Evolutionary conservation across 768 basidiomycete species (phyloP).

Genomic region (Xerocomellus chrysenteron): DNA sequence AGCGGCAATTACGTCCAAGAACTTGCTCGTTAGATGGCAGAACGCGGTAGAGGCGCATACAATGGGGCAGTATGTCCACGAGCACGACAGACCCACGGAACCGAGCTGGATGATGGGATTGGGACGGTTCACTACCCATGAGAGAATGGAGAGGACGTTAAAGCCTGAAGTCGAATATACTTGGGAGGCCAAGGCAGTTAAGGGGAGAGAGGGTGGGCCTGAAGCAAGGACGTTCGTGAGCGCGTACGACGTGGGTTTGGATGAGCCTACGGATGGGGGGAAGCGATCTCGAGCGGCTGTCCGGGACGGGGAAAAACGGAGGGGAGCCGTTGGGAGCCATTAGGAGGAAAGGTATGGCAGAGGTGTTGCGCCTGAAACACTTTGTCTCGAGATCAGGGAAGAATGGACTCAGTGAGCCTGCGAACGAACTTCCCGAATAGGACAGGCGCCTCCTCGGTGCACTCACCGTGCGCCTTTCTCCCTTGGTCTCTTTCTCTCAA

Average conservation of each 20-base stretch:
- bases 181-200: slow-evolving; percentile 40
- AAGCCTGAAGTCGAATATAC: slow-evolving; percentile 92
- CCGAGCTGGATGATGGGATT: slow-evolving; percentile 78
- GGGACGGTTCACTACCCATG: slow-evolving; percentile 70
- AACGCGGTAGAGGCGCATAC: slow-evolving; percentile 91
- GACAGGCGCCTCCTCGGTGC: too few relatives aligned
- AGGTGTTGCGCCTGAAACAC: background rate
- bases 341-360: background rate
- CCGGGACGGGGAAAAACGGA: background rate
- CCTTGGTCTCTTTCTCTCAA: too few relatives aligned
- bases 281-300: slow-evolving; percentile 7
- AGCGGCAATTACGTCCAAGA: slow-evolving; percentile 87
- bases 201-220: background rate
- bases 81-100: slow-evolving; percentile 88
- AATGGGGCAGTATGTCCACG: slow-evolving; percentile 89
- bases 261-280: slow-evolving; percentile 4
- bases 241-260: slow-evolving; percentile 3
- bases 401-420: too few relatives aligned
- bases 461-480: too few relatives aligned
- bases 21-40: slow-evolving; percentile 72
- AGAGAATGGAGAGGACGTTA: slow-evolving; percentile 80
- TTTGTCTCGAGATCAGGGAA: slow-evolving; percentile 17
- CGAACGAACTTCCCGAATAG: too few relatives aligned
- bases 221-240: background rate
- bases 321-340: background rate